phyloP scores from a whole-genome alignment of 2,329 filamentous ascomycete species.

The Apiospora malaysiana region DNA sequence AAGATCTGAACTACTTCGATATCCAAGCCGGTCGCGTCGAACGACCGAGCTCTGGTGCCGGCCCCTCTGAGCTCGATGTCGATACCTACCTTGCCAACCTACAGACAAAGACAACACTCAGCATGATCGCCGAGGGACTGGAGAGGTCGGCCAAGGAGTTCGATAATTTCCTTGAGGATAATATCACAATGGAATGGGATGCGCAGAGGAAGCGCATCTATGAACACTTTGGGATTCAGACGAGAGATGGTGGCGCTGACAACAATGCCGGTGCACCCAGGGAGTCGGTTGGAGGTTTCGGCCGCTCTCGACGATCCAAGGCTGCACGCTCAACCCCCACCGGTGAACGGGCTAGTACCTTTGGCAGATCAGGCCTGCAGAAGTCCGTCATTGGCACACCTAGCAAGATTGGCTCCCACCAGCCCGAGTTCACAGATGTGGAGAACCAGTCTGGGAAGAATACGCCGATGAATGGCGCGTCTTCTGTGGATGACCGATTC shows the following conservation, averaged over 20 bases:
- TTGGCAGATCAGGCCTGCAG: conserved; percentile 70
- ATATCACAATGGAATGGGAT: conserved; percentile 95
- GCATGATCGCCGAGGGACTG: conserved; percentile 90
- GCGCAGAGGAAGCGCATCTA: conserved; percentile 92
- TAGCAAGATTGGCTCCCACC: conserved; percentile 68
- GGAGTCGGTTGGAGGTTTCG: conserved; percentile 63
- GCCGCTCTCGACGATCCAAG: conserved; percentile 59
- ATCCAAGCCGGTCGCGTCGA: conserved; percentile 55
- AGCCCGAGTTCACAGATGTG: conserved; percentile 71
- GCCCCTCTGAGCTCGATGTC: conserved; percentile 67
- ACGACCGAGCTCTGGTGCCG: conserved; percentile 41
- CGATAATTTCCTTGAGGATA: conserved; percentile 91
- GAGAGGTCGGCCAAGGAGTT: conserved; percentile 90
- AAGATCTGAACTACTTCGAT: conserved; percentile 83
- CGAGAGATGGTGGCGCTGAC: conserved; percentile 53
- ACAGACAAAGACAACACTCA: conserved; percentile 87
- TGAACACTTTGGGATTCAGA: conserved; percentile 90
- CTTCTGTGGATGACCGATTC: conserved; percentile 74
- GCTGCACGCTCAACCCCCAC: conserved; percentile 39
- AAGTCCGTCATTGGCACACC: conserved; percentile 88
- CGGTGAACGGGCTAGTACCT: conserved; percentile 59
- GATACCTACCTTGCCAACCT: conserved; percentile 84
- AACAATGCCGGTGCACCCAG: conserved; percentile 45
- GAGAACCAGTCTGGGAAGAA: conserved; percentile 60
- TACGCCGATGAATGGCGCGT: conserved; percentile 51